A percentile compares a stretch with the other conserved stretches of the same genome.
Conservation (phyloP, 1,284 basidiomycete species). For the Ceratobasidium theobromae region DNA sequence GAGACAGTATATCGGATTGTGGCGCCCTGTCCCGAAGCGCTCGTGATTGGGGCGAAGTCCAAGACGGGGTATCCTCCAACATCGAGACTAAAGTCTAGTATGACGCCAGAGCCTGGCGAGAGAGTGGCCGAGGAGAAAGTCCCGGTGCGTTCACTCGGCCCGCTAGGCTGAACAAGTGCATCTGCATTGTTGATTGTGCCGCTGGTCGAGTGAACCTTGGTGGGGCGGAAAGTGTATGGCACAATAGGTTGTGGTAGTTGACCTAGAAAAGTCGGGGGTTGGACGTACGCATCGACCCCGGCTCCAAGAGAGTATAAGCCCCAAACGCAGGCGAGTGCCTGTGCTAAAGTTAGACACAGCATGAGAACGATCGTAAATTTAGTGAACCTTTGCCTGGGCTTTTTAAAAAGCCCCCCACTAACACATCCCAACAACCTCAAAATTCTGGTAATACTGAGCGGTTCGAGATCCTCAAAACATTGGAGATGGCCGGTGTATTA, state of each 20-base stretch:
- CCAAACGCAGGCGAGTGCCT: background rate
- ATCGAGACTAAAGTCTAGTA: background rate
- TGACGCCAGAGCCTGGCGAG: background rate
- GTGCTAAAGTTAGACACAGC: background rate
- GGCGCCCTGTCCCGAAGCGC: background rate
- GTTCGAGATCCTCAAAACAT: too few relatives aligned
- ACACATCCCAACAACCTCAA: too few relatives aligned
- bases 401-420: too few relatives aligned
- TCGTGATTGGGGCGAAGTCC: background rate
- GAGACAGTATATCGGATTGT: background rate
- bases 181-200: background rate
- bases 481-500: too few relatives aligned
- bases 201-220: background rate
- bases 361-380: too few relatives aligned
- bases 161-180: background rate
- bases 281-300: background rate
- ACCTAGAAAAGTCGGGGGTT: background rate
- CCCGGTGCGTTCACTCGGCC: background rate
- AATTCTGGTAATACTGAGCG: too few relatives aligned
- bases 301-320: background rate
- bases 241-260: background rate
- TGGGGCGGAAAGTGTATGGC: background rate
- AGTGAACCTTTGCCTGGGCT: too few relatives aligned
- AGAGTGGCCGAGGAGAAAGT: background rate
- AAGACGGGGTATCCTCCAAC: background rate